These are phyloP conservation scores for Phytophthora megakarya DNA, from an alignment of 352 stramenopile species.

Conservation along the genomic window DNA sequence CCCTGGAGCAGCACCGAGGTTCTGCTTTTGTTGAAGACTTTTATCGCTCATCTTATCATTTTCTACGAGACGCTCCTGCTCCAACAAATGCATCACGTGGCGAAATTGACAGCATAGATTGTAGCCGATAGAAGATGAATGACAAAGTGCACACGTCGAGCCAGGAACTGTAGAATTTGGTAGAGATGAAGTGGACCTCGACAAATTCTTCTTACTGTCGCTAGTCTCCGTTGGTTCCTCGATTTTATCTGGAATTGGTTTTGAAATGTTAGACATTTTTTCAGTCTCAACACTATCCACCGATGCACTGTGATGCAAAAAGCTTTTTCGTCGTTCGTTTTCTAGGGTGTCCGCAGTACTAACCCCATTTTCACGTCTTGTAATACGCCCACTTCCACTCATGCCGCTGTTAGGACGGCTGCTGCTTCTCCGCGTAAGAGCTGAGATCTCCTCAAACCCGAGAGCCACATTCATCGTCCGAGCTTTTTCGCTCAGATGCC, in stretches of 20 bases:
- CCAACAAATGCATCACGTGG: slow-evolving; percentile 50
- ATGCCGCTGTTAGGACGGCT: slow-evolving; percentile 15
- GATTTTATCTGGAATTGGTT: not conserved
- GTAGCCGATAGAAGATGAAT: slow-evolving; percentile 63
- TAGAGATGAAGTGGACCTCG: not conserved
- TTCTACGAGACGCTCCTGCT: slow-evolving; percentile 36
- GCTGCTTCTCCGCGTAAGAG: slow-evolving; percentile 4
- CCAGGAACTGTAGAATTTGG: not conserved
- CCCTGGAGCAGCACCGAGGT: not conserved
- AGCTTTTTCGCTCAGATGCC: slow-evolving; percentile 51
- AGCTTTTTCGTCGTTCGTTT: not conserved
- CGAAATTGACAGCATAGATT: slow-evolving; percentile 70
- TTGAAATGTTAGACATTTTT: not conserved
- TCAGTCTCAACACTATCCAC: slow-evolving; percentile 5
- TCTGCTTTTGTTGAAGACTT: not conserved
- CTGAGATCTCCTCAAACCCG: not conserved
- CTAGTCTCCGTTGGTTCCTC: not conserved
- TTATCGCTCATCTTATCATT: slow-evolving; percentile 5
- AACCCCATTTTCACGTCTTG: not conserved
- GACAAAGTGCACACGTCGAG: slow-evolving; percentile 48
- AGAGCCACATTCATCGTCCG: slow-evolving; percentile 43
- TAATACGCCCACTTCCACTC: not conserved
- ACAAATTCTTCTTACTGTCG: not conserved
- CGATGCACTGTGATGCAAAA: slow-evolving; percentile 12
- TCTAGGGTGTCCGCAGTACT: not conserved